Evolutionary conservation across 768 basidiomycete genomes (phyloP), one percentile per base, ranked within the genome.

Genomic region (Antrodiella citrinella): DNA sequence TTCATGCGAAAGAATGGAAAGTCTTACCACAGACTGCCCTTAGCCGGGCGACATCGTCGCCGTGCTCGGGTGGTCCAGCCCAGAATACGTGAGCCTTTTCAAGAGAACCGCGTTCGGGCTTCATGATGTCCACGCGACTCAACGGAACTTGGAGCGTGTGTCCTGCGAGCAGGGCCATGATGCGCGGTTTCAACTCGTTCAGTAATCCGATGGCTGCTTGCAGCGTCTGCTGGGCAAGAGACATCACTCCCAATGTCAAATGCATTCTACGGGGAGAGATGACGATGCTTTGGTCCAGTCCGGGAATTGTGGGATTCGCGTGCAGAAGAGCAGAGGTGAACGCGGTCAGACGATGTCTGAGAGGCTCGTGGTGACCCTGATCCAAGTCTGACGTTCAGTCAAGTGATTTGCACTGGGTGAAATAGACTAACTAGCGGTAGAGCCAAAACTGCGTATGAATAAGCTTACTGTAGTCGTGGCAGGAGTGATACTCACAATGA

Each of bases 171-270:
- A 80, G 54, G 3, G 66, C 62, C n/a, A 64, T 59, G 21, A 87
- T 71, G 7, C 57, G 63, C n/a, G 69, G 64, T n/a, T 45, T 30
- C 4, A 69, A 55, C 3, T 47, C 50, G 7, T 49, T 23, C 21
- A 70, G 58, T 7, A 67, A 57, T 12, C 26, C 47, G n/a, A 54
- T 45, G 0, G 69, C 67, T 3, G 49, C 50, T 0, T 44, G 44
- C 11, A 70, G 50, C 9, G 63, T 64, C n/a, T 10, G 20, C 41
- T 22, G 41, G 35, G 45, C 62, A 26, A 88, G 78, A 0, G 75
- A 66, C 82, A 90, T 84, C 1, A 87, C 84, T 1, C 86, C 86
- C 2, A 90, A 66, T 0, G 86, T 89, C 50, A 89, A 65, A 62
- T 90, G 86, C 40, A 88, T 65, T n/a, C 85, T 63, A 9, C 74